A percentile compares a stretch with the other conserved stretches of the same genome.
Evolutionary conservation across 2,329 filamentous ascomycete species (phyloP).

Genomic region (Neofusicoccum laricinum): DNA sequence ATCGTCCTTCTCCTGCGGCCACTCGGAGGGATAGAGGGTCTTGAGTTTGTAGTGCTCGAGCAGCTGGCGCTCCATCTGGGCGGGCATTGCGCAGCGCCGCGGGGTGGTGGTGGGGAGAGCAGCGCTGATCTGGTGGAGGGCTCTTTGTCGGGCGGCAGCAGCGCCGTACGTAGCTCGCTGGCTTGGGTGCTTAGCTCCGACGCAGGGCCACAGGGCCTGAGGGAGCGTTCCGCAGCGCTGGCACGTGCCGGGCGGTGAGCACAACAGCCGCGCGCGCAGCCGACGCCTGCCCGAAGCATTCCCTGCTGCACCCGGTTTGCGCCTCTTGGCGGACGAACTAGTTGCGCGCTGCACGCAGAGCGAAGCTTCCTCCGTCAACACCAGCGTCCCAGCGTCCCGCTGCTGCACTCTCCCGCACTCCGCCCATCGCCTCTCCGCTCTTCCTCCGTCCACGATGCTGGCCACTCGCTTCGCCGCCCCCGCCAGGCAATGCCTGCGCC

Average conservation of each 20-base stretch:
- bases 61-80: constrained; percentile 61
- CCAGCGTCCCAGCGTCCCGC: neutral
- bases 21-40: constrained; percentile 74
- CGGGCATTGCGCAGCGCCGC: neutral
- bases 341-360: constrained; percentile 6
- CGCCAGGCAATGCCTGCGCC: constrained; percentile 75
- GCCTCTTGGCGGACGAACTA: constrained; percentile 12
- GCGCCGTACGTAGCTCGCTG: neutral
- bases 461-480: constrained; percentile 74
- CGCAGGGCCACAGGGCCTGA: neutral
- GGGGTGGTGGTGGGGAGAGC: constrained; percentile 45
- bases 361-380: constrained; percentile 16
- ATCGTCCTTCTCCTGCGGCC: constrained; percentile 79
- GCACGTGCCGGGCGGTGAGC: constrained; percentile 6
- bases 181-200: neutral
- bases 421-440: constrained; percentile 9
- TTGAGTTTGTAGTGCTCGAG: constrained; percentile 88
- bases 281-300: constrained; percentile 5
- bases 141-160: constrained; percentile 6
- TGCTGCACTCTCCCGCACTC: neutral
- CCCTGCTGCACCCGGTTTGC: constrained; percentile 11
- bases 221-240: neutral
- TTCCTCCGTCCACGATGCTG: constrained; percentile 64
- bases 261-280: constrained; percentile 1
- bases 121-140: constrained; percentile 14